Conservation (phyloP, 2,329 filamentous ascomycete genomes). For the Fusarium paranaense region DNA sequence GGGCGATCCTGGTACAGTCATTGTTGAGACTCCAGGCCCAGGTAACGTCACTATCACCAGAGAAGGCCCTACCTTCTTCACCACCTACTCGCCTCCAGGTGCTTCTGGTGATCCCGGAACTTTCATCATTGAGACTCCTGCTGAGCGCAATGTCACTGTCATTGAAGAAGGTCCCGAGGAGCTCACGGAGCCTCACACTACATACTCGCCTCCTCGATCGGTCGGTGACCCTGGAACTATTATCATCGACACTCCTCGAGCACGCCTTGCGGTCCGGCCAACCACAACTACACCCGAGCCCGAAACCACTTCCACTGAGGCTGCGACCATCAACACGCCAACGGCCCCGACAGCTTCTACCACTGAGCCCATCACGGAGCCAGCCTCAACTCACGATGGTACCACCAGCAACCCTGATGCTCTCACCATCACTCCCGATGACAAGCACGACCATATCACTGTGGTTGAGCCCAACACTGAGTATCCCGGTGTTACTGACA, state of each 20-base stretch:
- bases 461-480: slow-evolving; percentile 29
- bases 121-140: not conserved
- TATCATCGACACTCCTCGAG: slow-evolving; percentile 23
- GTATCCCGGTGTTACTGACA: slow-evolving; percentile 26
- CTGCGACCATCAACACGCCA: not conserved
- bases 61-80: not conserved
- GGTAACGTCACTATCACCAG: not conserved
- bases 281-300: not conserved
- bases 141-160: not conserved
- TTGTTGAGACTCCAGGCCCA: not conserved
- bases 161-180: not conserved
- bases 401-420: slow-evolving; percentile 18
- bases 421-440: slow-evolving; percentile 22
- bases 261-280: not conserved
- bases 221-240: slow-evolving; percentile 11
- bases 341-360: not conserved
- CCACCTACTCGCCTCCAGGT: not conserved
- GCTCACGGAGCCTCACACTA: not conserved
- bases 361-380: not conserved
- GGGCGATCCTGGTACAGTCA: not conserved
- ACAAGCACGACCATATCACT: slow-evolving; percentile 27
- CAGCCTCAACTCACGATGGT: not conserved
- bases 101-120: slow-evolving; percentile 3
- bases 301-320: not conserved
- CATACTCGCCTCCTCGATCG: not conserved